Evolutionary conservation across 164 flowering plant genomes (phyloP).

Genomic region (Taxillus chinensis): DNA sequence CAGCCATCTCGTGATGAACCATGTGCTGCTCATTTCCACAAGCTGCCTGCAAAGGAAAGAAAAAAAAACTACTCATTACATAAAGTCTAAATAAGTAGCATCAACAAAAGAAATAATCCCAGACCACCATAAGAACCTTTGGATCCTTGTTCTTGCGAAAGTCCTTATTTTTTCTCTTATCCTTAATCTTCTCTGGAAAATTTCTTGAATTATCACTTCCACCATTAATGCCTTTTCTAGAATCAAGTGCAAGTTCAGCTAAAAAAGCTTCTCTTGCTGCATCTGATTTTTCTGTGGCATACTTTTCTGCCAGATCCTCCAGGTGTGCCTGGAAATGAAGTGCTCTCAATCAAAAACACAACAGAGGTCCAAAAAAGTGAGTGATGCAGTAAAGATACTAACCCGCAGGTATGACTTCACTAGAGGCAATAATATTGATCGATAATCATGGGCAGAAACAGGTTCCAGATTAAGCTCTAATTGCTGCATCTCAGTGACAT

Average conservation of each 20-base stretch:
- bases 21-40: conserved; percentile 29
- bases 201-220: conserved; percentile 47
- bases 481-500: conserved; percentile 65
- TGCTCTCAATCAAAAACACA: conserved; percentile 6
- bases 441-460: conserved; percentile 62
- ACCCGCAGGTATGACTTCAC: conserved; percentile 80
- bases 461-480: conserved; percentile 72
- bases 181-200: conserved; percentile 61
- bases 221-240: conserved; percentile 39
- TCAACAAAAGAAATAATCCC: conserved; percentile 8
- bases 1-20: conserved; percentile 28
- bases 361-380: conserved; percentile 1
- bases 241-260: conserved; percentile 90
- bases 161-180: conserved; percentile 77
- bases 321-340: conserved; percentile 53
- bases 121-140: conserved; percentile 43
- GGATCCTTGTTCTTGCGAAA: conserved; percentile 53
- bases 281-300: conserved; percentile 94
- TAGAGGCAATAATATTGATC: conserved; percentile 57
- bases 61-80: conserved; percentile 10
- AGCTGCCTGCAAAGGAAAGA: conserved; percentile 35
- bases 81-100: neutral
- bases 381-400: conserved; percentile 12
- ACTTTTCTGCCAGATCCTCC: conserved; percentile 86
- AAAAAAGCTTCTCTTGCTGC: conserved; percentile 95